These are phyloP conservation scores for Boechera stricta DNA, from an alignment of 345 rosid genomes.

Conservation along the genomic window DNA sequence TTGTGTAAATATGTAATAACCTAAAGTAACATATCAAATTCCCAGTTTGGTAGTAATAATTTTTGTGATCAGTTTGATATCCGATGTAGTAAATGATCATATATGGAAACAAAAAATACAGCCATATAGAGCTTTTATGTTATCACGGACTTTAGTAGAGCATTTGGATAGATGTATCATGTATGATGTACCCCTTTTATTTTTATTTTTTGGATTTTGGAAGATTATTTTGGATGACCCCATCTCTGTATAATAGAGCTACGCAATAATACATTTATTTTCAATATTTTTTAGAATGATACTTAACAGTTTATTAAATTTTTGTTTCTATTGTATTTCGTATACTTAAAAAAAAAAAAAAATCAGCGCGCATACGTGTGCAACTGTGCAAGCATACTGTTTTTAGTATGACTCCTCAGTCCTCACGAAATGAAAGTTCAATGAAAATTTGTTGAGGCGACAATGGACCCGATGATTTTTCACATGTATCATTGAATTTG, in stretches of 20 bases:
- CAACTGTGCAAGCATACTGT: neutral
- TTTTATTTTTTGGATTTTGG: slow-evolving; percentile 3
- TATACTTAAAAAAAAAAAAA: too few species aligned
- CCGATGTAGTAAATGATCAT: neutral
- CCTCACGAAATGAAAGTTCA: neutral
- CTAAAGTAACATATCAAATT: neutral
- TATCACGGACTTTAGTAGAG: slow-evolving; percentile 9
- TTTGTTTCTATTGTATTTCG: too few species aligned
- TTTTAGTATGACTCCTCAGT: neutral
- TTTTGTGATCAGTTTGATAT: slow-evolving; percentile 16
- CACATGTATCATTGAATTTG: neutral
- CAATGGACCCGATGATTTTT: neutral
- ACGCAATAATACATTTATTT: slow-evolving; percentile 3
- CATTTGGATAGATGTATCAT: slow-evolving; percentile 24
- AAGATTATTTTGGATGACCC: slow-evolving; percentile 1
- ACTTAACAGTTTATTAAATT: neutral
- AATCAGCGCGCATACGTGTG: neutral
- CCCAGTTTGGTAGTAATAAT: slow-evolving; percentile 1
- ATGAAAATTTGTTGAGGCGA: neutral
- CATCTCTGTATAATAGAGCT: slow-evolving; percentile 10
- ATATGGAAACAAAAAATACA: neutral
- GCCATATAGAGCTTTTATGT: slow-evolving; percentile 6
- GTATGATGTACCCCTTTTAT: slow-evolving; percentile 24
- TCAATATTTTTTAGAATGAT: neutral
- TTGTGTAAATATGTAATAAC: neutral